Percentiles rank a stretch among this genome's conserved stretches.
These are phyloP conservation scores for Sporobolomyces pararoseus DNA, from an alignment of 768 basidiomycete species.

Conservation along the genomic window DNA sequence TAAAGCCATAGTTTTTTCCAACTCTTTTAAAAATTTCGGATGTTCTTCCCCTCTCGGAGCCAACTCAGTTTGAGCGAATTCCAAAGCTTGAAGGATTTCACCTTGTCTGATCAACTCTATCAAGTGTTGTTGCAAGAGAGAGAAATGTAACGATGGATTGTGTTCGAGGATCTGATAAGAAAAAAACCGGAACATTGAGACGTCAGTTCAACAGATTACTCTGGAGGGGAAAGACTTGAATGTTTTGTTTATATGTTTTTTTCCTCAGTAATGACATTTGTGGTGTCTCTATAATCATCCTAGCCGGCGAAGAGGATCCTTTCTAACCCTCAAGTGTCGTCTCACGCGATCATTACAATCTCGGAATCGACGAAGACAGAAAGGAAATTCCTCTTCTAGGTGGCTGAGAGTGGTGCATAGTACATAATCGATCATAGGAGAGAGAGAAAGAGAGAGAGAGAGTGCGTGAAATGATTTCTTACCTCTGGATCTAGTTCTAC, in stretches of 20 bases:
- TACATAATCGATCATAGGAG: slow-evolving; percentile 39
- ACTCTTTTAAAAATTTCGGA: slow-evolving; percentile 82
- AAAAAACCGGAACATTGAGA: background rate
- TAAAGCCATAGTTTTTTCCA: slow-evolving; percentile 92
- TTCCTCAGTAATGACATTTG: slow-evolving; percentile 42
- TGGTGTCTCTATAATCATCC: slow-evolving; percentile 43
- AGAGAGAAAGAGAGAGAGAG: slow-evolving; percentile 15
- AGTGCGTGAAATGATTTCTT: too few relatives aligned
- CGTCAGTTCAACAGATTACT: too few relatives aligned
- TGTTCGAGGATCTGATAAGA: slow-evolving; percentile 81
- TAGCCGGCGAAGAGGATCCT: slow-evolving; percentile 10
- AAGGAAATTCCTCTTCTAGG: background rate
- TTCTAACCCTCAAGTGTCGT: too few relatives aligned
- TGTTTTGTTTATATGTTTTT: background rate
- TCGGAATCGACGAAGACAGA: background rate
- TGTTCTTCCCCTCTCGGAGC: slow-evolving; percentile 93
- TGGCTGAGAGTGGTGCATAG: slow-evolving; percentile 47
- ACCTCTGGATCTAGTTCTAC: slow-evolving; percentile 98
- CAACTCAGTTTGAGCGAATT: slow-evolving; percentile 88
- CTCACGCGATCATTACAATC: slow-evolving; percentile 34
- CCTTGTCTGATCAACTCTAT: slow-evolving; percentile 90
- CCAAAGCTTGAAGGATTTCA: slow-evolving; percentile 69
- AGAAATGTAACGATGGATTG: slow-evolving; percentile 88
- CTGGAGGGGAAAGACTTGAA: too few relatives aligned
- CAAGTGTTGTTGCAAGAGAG: slow-evolving; percentile 88